Evolutionary conservation across 2,329 filamentous ascomycete species (phyloP).

Genomic region (Aspergillus aculeatus): DNA sequence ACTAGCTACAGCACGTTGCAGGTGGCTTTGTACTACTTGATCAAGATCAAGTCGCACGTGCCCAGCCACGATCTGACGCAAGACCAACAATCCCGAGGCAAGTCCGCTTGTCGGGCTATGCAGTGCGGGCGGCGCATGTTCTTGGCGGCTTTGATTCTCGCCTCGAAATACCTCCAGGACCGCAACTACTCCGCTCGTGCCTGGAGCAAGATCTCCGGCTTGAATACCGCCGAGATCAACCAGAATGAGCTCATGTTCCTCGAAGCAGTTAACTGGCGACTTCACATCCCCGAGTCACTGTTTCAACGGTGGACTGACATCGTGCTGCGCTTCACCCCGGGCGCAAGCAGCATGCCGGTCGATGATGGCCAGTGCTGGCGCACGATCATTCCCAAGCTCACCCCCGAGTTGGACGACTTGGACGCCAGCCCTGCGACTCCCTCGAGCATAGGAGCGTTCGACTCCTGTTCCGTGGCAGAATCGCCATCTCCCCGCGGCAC

Average conservation of each 20-base stretch:
- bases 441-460: constrained; percentile 27
- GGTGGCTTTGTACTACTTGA: constrained; percentile 92
- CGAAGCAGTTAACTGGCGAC: constrained; percentile 84
- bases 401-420: constrained; percentile 56
- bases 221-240: constrained; percentile 91
- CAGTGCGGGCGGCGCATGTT: constrained; percentile 98
- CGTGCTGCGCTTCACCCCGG: constrained; percentile 78
- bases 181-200: constrained; percentile 95
- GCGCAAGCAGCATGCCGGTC: constrained; percentile 42
- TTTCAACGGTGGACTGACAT: constrained; percentile 95
- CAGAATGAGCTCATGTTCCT: constrained; percentile 94
- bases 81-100: constrained; percentile 78
- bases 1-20: constrained; percentile 97
- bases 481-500: constrained; percentile 31
- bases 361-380: constrained; percentile 42
- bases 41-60: constrained; percentile 88
- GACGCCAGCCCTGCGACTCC: constrained; percentile 38
- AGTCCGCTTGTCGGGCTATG: constrained; percentile 71
- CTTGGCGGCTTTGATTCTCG: constrained; percentile 86
- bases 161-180: constrained; percentile 97
- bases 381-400: constrained; percentile 55
- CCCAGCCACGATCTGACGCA: constrained; percentile 80
- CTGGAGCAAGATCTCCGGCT: constrained; percentile 99
- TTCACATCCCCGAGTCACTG: constrained; percentile 84
- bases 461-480: constrained; percentile 25